These are phyloP conservation scores for Microdochium paspali DNA, from an alignment of 2,329 filamentous ascomycete genomes.

Conservation along the genomic window DNA sequence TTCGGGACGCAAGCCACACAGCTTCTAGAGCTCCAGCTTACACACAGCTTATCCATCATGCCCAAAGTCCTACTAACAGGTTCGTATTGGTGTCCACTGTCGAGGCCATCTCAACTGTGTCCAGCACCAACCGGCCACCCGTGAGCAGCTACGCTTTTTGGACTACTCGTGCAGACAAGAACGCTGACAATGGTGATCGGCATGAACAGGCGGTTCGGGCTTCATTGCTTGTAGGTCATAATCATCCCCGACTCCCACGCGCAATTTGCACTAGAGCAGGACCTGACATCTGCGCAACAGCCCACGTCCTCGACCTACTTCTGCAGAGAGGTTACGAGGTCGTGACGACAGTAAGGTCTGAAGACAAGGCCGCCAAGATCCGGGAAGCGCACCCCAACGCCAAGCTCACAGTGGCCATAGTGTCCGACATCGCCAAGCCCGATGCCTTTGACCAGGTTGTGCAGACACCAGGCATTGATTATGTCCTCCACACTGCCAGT, in stretches of 20 bases:
- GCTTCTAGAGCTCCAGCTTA: too few species aligned
- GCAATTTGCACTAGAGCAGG: not conserved
- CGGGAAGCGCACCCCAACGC: conserved; percentile 36
- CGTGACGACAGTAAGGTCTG: conserved; percentile 45
- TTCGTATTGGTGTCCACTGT: conserved; percentile 10
- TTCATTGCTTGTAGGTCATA: conserved; percentile 36
- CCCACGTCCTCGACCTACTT: conserved; percentile 45
- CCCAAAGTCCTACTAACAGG: conserved; percentile 37
- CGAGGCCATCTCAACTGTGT: too few species aligned
- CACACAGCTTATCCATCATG: conserved; percentile 16
- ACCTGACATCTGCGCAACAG: conserved; percentile 16
- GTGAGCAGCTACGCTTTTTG: too few species aligned
- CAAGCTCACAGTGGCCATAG: conserved; percentile 46
- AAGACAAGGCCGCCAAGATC: conserved; percentile 43
- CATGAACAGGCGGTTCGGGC: conserved; percentile 35
- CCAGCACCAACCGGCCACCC: too few species aligned
- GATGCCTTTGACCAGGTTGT: conserved; percentile 63
- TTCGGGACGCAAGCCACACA: too few species aligned
- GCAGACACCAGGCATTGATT: conserved; percentile 37
- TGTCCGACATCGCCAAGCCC: conserved; percentile 67
- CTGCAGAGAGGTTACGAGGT: conserved; percentile 39
- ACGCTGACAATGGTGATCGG: conserved; percentile 2
- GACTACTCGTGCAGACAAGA: not conserved
- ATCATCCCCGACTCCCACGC: not conserved
- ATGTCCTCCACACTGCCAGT: conserved; percentile 51